Conservation (phyloP, 108 stramenopile genomes). For the Epithemia pelagica region DNA sequence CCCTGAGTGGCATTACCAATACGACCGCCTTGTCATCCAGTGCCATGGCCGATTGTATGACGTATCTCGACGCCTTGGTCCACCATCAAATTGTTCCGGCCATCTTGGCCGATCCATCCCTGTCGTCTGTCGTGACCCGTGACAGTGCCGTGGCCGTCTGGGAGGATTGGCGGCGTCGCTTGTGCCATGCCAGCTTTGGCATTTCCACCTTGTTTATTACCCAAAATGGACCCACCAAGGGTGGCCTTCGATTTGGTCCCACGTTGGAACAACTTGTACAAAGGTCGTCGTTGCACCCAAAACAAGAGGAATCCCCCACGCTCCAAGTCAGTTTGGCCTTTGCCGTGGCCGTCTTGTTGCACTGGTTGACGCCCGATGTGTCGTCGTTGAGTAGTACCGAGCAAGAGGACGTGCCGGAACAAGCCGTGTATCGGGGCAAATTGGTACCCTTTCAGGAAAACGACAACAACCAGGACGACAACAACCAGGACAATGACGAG, state of each 20-base stretch:
- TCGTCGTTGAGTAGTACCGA: neutral
- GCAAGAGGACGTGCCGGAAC: neutral
- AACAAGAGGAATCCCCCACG: slow-evolving; percentile 8
- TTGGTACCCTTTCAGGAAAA: slow-evolving; percentile 14
- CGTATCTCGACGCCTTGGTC: slow-evolving; percentile 66
- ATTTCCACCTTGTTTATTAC: slow-evolving; percentile 86
- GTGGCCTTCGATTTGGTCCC: slow-evolving; percentile 77
- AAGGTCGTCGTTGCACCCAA: neutral
- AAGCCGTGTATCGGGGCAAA: slow-evolving; percentile 50
- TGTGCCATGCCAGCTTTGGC: slow-evolving; percentile 82
- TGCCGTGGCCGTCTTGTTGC: slow-evolving; percentile 73
- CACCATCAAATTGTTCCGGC: slow-evolving; percentile 63
- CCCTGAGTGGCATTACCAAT: slow-evolving; percentile 26
- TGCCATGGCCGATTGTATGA: slow-evolving; percentile 17
- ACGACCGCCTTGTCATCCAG: slow-evolving; percentile 31
- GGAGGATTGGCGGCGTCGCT: slow-evolving; percentile 72
- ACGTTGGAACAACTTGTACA: slow-evolving; percentile 57
- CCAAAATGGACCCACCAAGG: slow-evolving; percentile 86
- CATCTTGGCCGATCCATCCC: neutral
- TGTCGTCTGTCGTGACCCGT: neutral
- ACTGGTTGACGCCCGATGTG: slow-evolving; percentile 66
- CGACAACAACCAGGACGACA: neutral
- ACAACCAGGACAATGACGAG: neutral
- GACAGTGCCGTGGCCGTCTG: slow-evolving; percentile 45
- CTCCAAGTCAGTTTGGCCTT: slow-evolving; percentile 59